Evolutionary conservation across 1,284 basidiomycete genomes (phyloP), one percentile per base, ranked within the genome.

Genomic region (Filobasidium uniguttulatum): DNA sequence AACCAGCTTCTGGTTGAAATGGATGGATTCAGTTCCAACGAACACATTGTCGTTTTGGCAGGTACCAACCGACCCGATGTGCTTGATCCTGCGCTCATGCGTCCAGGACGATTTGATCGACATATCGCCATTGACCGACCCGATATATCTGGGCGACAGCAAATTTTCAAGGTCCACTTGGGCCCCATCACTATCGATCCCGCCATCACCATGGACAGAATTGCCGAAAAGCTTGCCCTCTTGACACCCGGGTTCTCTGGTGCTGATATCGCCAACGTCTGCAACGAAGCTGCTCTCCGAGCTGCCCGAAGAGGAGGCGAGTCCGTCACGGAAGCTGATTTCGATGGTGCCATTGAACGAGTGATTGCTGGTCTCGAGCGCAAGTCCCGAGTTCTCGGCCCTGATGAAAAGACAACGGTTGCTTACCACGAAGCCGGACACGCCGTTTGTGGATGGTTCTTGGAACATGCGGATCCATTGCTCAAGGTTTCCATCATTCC

Each of bases 341-440:
- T n/a, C n/a, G 93, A 97, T 65, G 86, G 83, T 52, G 93, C 94
- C 8, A 97, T 98, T 57, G 93, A 99, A 74, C 80, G 93, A 52
- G 94, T 99, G 44, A 93, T 98, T 59, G 93, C 90, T 50, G 94
- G 94, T 46, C 72, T 98, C 57, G 93, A 98, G 76, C 78, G 87
- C 66, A 97, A 97, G 79, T 89, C 83, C 57, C 76, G 91, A 55
- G 85, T 98, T 34, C 73, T 98, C 44, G 90, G 85, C 60, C 79
- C 83, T 34, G 87, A 96, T 59, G 94, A 99, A 77, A 99, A 99
- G 81, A 91, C 82, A 73, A 97, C 87, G 0, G 93, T 98, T 29
- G 94, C 94, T 2, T 97, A 98, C 68, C 94, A 98, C 67, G 94
- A 99, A 75, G 94, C 94, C 29, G 94, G 93, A 1, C 93, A 99